Evolutionary conservation across 495 filamentous ascomycete genomes (phyloP), one percentile per base, ranked within the genome.

Genomic region (Talaromyces thailandensis): DNA sequence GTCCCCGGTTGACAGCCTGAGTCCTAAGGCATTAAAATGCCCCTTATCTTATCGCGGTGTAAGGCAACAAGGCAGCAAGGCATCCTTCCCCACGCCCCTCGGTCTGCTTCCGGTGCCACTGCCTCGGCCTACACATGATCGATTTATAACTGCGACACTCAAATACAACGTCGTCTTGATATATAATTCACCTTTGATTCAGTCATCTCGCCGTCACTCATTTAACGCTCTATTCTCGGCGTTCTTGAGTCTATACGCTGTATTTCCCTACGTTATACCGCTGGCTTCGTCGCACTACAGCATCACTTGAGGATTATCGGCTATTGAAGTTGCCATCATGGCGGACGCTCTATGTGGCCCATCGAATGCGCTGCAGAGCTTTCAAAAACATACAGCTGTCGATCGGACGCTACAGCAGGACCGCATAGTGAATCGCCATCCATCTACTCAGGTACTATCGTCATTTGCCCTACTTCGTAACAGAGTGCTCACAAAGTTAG

Each of bases 341-440:
- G 79, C 87, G 55, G 91, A 95, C 71, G 81, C 81, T 63, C 80
- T 96, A 57, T 98, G 93, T 73, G 91, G 93, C 50, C 92, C 93
- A 25, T 92, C 92, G 11, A 96, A 93, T 74, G 85, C 91, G 64
- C 84, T 94, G 43, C 89, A 94, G 69, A 89, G 83, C 67, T 88
- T 96, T 66, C 84, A 91, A 66, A 88, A 93, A 66, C 92, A 96
- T 75, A 79, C 85, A 4, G 81, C 86, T 11, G 81, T 85, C 53
- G 91, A 98, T 70, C 81, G 89, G 18, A 87, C 88, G 5, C 79
- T 93, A 50, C 92, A 97, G 67, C 93, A 96, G 72, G 93, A 97
- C 68, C 85, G 90, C 56, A 67, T 91, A 28, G 70, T 75, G 32
- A 73, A 77, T 6, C 81, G 79, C 9, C 78, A 82, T 55, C 73